Conservation (phyloP, 257 asterid species). For the Ilex aquifolium region DNA sequence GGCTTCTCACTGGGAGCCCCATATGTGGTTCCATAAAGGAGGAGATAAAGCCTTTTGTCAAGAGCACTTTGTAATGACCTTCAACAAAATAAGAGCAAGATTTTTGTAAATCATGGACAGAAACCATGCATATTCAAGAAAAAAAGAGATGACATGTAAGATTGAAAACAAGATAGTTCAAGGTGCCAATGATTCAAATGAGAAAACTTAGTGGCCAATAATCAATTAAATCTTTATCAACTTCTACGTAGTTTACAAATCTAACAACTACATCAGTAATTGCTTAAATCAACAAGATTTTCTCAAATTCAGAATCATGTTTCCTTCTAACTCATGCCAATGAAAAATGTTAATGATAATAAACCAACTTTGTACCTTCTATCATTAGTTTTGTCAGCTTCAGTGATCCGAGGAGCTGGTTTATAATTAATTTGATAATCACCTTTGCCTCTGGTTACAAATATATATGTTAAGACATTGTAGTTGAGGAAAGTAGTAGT, state of each 20-base stretch:
- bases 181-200: too few relatives aligned
- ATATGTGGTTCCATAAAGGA: constrained; percentile 49
- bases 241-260: too few relatives aligned
- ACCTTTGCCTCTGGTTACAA: constrained; percentile 66
- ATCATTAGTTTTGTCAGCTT: constrained; percentile 68
- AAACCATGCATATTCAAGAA: constrained; percentile 3
- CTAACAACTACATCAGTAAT: too few relatives aligned
- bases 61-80: constrained; percentile 93
- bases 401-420: constrained; percentile 82
- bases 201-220: too few relatives aligned
- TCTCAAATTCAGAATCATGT: not conserved
- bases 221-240: too few relatives aligned
- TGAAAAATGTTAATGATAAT: not conserved
- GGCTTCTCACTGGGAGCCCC: constrained; percentile 50
- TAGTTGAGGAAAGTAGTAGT: not conserved
- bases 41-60: constrained; percentile 88
- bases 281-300: not conserved
- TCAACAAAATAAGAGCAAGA: constrained; percentile 18
- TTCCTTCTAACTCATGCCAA: not conserved
- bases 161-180: too few relatives aligned
- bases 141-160: not conserved
- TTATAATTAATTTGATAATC: constrained; percentile 68
- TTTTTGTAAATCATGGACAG: constrained; percentile 3
- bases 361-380: constrained; percentile 33
- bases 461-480: constrained; percentile 3